These are phyloP conservation scores for Periconia macrospinosa DNA, from an alignment of 2,329 filamentous ascomycete genomes.

Conservation along the genomic window DNA sequence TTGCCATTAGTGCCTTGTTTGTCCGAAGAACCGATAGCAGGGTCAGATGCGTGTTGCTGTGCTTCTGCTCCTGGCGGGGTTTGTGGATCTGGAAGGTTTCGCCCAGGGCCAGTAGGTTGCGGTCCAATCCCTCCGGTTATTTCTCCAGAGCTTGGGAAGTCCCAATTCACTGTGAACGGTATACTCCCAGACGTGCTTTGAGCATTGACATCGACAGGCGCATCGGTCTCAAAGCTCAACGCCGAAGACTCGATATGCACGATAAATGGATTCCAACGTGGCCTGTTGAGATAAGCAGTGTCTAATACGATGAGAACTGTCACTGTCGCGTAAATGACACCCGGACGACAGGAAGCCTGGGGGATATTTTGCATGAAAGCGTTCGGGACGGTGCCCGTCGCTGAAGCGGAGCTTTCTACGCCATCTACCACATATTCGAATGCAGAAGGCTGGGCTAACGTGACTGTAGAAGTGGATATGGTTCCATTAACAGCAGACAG, in stretches of 20 bases:
- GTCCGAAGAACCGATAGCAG: neutral
- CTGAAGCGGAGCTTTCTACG: slow-evolving; percentile 24
- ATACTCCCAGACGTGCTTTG: slow-evolving; percentile 5
- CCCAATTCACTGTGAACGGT: slow-evolving; percentile 18
- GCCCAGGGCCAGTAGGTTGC: neutral
- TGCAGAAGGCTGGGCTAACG: slow-evolving; percentile 37
- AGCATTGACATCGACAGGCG: slow-evolving; percentile 11
- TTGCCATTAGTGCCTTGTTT: slow-evolving; percentile 4
- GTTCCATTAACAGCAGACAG: slow-evolving; percentile 34
- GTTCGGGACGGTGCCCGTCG: slow-evolving; percentile 37
- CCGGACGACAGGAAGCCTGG: slow-evolving; percentile 35
- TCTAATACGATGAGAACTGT: slow-evolving; percentile 49
- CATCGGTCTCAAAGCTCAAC: slow-evolving; percentile 28
- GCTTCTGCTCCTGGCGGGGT: neutral
- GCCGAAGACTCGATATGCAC: slow-evolving; percentile 33
- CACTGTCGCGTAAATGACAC: slow-evolving; percentile 43
- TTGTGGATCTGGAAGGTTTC: slow-evolving; percentile 5
- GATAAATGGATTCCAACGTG: slow-evolving; percentile 21
- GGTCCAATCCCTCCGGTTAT: neutral
- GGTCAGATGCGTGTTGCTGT: neutral
- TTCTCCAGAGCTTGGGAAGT: slow-evolving; percentile 9
- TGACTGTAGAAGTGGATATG: slow-evolving; percentile 38
- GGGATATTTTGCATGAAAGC: slow-evolving; percentile 41
- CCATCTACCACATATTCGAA: slow-evolving; percentile 42
- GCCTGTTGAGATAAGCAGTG: slow-evolving; percentile 33